phyloP scores from a whole-genome alignment of 2,329 filamentous ascomycete genomes.

The Raffaelea ambrosiae region DNA sequence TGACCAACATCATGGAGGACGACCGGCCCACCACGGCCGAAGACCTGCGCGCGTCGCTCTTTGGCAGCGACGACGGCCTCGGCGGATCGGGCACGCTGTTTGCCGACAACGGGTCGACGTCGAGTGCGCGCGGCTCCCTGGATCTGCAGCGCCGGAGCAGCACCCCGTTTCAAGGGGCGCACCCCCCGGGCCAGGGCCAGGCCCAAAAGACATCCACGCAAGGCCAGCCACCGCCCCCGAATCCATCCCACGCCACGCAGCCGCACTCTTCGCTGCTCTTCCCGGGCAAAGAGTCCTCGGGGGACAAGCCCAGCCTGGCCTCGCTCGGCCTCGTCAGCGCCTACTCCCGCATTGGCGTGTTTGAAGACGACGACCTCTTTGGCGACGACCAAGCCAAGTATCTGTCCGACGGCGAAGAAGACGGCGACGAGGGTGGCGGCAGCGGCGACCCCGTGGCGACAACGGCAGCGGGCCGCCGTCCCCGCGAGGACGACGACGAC shows the following conservation, averaged over 20 bases:
- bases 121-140: slow-evolving; percentile 19
- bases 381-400: slow-evolving; percentile 73
- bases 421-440: slow-evolving; percentile 37
- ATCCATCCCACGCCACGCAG: too few species aligned
- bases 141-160: slow-evolving; percentile 23
- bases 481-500: slow-evolving; percentile 59
- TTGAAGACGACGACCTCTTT: slow-evolving; percentile 88
- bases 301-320: slow-evolving; percentile 79
- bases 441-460: slow-evolving; percentile 22
- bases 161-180: too few species aligned
- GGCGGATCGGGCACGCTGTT: slow-evolving; percentile 35
- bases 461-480: neutral
- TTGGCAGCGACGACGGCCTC: slow-evolving; percentile 42
- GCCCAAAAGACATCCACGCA: neutral
- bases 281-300: slow-evolving; percentile 5
- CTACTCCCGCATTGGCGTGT: slow-evolving; percentile 82
- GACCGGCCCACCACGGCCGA: slow-evolving; percentile 56
- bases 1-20: slow-evolving; percentile 87
- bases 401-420: slow-evolving; percentile 75
- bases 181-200: too few species aligned
- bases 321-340: slow-evolving; percentile 86
- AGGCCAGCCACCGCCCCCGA: too few species aligned
- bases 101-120: slow-evolving; percentile 1
- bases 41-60: slow-evolving; percentile 58
- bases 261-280: slow-evolving; percentile 4